A percentile compares a stretch with the other conserved stretches of the same genome.
Evolutionary conservation across 495 filamentous ascomycete genomes (phyloP).

Genomic region (Talaromyces liani): DNA sequence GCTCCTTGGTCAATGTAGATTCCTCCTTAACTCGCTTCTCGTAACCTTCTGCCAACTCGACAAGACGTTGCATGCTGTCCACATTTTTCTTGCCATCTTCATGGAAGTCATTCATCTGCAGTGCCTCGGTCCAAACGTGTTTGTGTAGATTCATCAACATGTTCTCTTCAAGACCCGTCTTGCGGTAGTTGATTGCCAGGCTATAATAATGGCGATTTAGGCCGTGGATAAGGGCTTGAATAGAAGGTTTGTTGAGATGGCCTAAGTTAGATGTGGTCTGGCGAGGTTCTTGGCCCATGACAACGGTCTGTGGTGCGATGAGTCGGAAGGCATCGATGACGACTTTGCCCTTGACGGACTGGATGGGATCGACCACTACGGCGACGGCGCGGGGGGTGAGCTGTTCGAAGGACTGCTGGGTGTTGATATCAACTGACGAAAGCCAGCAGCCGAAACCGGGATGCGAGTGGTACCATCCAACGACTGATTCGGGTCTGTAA

Average conservation of each 20-base stretch:
- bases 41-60: slow-evolving; percentile 86
- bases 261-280: slow-evolving; percentile 97
- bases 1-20: slow-evolving; percentile 91
- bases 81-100: slow-evolving; percentile 75
- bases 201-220: slow-evolving; percentile 98
- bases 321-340: slow-evolving; percentile 98
- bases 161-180: slow-evolving; percentile 96
- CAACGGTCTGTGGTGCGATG: slow-evolving; percentile 97
- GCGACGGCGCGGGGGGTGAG: slow-evolving; percentile 92
- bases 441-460: slow-evolving; percentile 99
- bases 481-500: slow-evolving; percentile 82
- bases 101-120: slow-evolving; percentile 95
- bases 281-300: slow-evolving; percentile 96
- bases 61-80: slow-evolving; percentile 78
- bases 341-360: slow-evolving; percentile 98
- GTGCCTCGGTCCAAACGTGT: slow-evolving; percentile 95
- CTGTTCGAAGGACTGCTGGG: slow-evolving; percentile 98
- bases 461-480: slow-evolving; percentile 99
- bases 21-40: slow-evolving; percentile 99
- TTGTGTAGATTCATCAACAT: slow-evolving; percentile 99
- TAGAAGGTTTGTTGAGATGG: slow-evolving; percentile 97
- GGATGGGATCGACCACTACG: slow-evolving; percentile 96
- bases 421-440: slow-evolving; percentile 98
- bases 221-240: slow-evolving; percentile 98
- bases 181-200: slow-evolving; percentile 95